Base-by-base conservation (phyloP, 345 rosid genomes). In the Aquilaria sinensis region DNA sequence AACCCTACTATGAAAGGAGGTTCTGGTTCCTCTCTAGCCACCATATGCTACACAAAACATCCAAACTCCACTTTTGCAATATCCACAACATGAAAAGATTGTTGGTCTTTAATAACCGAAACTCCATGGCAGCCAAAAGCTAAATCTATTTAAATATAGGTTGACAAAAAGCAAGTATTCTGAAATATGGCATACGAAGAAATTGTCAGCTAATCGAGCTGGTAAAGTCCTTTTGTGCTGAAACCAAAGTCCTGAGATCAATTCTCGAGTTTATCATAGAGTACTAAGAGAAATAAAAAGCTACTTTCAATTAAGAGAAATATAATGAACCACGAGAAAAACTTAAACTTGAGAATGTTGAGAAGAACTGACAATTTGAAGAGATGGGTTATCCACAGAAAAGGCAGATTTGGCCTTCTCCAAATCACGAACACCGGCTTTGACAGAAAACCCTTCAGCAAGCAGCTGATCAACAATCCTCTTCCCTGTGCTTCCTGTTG, bases 401-500 rank as follows among this genome's bases (percentile, higher is more conserved):
- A 89, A 72, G n/a, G 74, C 61, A 73, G 87, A 29, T 58, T 76
- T 84, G 3, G 91, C 96, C 77, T 83, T 87, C 5, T 81, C 93
- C 56, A 87, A 53, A 62, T 89, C 92, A 16, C 91, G 88, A 66
- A 87, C 97, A 31, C 93, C 96, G 6, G 97, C 96, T 76, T 84
- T 89, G 61, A 93, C 97, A 8, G 78, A 68, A 56, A 87, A 93
- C 65, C 97, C 98, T 78, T 77, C 84, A 0, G 93, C 82, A 52
- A 93, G 80, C 34, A 92, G 74, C 83, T 84, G 97, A 53, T 85
- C 87, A 5, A 92, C 90, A 16, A 92, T 78, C 64, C 96, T 77
- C 66, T 92, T 89, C 32, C 97, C 97, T 1, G 91, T 85, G 64
- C 78, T 80, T 6, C 98, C 96, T 1, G 96, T 81, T 0, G 98